phyloP scores from a whole-genome alignment of 2,329 filamentous ascomycete species.

The Talaromyces atroroseus region DNA sequence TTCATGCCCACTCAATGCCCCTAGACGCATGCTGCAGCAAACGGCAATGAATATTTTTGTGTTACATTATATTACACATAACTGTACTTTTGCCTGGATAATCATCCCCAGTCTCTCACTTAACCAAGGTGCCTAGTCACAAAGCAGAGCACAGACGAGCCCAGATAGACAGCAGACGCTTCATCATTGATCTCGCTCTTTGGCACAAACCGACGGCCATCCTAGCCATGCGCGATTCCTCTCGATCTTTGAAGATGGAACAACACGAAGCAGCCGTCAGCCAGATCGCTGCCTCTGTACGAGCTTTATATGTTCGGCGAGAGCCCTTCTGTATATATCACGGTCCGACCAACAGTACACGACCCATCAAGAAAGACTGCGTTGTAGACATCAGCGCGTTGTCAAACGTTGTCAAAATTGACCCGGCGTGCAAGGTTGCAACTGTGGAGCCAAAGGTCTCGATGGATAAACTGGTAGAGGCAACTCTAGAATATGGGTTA shows the following conservation, averaged over 20 bases:
- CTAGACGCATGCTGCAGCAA: no score
- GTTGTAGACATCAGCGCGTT: slow-evolving; percentile 21
- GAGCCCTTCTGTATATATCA: slow-evolving; percentile 68
- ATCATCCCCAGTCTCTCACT: no score
- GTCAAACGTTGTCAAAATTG: slow-evolving; percentile 2
- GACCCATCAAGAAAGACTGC: slow-evolving; percentile 38
- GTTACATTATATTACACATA: no score
- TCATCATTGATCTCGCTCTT: not conserved
- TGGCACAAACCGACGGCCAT: not conserved
- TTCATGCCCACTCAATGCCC: no score
- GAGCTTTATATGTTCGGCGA: slow-evolving; percentile 38
- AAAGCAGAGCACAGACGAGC: no score
- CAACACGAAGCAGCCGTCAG: not conserved
- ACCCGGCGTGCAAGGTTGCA: slow-evolving; percentile 48
- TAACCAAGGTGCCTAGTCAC: no score
- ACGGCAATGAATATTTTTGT: no score
- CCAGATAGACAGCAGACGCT: no score
- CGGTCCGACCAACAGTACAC: slow-evolving; percentile 70
- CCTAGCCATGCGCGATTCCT: not conserved
- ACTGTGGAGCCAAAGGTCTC: slow-evolving; percentile 66
- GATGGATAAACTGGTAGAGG: slow-evolving; percentile 59
- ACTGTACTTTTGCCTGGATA: no score
- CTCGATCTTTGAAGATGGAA: not conserved
- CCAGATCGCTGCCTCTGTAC: not conserved
- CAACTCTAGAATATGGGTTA: slow-evolving; percentile 50